phyloP scores from a whole-genome alignment of 2,329 filamentous ascomycete genomes.

The Proliferodiscus dingleyae region DNA sequence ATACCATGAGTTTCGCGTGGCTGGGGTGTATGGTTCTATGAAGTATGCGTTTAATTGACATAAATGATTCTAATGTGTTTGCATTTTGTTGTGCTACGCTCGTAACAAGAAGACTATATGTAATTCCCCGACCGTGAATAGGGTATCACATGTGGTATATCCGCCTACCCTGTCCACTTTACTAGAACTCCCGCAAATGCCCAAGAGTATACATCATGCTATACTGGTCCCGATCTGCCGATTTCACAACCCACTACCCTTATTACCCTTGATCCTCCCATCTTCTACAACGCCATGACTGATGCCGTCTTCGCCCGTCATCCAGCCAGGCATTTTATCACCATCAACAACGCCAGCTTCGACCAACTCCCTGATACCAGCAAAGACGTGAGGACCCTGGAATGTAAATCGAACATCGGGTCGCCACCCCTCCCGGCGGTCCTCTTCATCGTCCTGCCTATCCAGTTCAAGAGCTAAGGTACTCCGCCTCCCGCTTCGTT shows the following conservation, averaged over 20 bases:
- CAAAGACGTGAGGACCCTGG: slow-evolving; percentile 73
- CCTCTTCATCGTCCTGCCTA: slow-evolving; percentile 27
- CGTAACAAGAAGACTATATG: no score
- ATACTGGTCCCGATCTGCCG: neutral
- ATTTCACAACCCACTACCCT: slow-evolving; percentile 43
- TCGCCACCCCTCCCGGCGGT: slow-evolving; percentile 40
- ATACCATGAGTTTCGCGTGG: no score
- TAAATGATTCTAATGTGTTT: no score
- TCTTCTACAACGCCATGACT: slow-evolving; percentile 65
- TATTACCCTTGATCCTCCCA: slow-evolving; percentile 59
- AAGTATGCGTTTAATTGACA: no score
- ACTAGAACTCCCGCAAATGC: neutral
- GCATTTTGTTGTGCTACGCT: no score
- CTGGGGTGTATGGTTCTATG: no score
- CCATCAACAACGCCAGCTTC: slow-evolving; percentile 73
- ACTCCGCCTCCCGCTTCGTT: slow-evolving; percentile 28
- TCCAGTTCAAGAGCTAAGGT: slow-evolving; percentile 22
- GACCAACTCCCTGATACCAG: slow-evolving; percentile 71
- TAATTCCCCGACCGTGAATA: no score
- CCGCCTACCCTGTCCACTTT: no score
- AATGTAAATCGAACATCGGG: slow-evolving; percentile 63
- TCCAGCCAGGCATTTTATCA: slow-evolving; percentile 78
- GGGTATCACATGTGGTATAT: no score
- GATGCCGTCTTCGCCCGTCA: slow-evolving; percentile 82
- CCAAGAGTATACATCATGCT: no score